Base-by-base conservation (phyloP, 768 basidiomycete species). In the Tulasnella sp. region DNA sequence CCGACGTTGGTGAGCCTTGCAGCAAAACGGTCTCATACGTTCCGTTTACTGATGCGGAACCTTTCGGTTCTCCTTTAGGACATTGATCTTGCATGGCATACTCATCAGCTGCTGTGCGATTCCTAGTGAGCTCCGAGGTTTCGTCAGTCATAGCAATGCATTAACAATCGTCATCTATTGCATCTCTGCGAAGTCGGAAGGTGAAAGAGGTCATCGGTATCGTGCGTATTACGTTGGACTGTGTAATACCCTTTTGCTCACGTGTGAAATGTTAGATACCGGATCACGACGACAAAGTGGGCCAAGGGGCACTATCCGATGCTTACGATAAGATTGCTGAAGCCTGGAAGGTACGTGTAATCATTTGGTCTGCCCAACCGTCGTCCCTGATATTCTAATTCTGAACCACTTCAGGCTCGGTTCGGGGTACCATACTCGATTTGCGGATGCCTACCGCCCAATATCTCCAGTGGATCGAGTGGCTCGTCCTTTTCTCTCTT, bases 381-480 rank as follows among this genome's bases (percentile, higher is more conserved):
- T 4, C 34, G n/a, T 12, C 19, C 79, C 10, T 34, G 16, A 56
- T 2, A 21, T 31, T 27, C 42, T 14, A 8, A 80, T 10, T n/a
- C 31, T 56, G 27, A 31, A 52, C 7, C 21, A 10, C 52, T 52
- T 34, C 31, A 89, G 83, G 81, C 85, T 19, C 89, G 90, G 12
- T 92, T 89, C 82, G 85, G 86, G 62, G 84, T 88, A 10, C 84
- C 87, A 2, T 92, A 92, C 84, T 88, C 86, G 74, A 87, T 89
- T 80, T 92, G 91, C 79, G 91, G 91, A 1, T 92, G 91, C 82
- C 87, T 89, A 0, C 83, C 89, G 12, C 82, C 82, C 14, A 38
- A 73, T n/a, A 39, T n/a, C 6, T 71, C 46, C 36, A 38, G 78
- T 34, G 48, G 62, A 19, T 34, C 27, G 16, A 46, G 71, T 12